Conservation (phyloP, 805 yeast genomes). For the Candida maltosa region DNA sequence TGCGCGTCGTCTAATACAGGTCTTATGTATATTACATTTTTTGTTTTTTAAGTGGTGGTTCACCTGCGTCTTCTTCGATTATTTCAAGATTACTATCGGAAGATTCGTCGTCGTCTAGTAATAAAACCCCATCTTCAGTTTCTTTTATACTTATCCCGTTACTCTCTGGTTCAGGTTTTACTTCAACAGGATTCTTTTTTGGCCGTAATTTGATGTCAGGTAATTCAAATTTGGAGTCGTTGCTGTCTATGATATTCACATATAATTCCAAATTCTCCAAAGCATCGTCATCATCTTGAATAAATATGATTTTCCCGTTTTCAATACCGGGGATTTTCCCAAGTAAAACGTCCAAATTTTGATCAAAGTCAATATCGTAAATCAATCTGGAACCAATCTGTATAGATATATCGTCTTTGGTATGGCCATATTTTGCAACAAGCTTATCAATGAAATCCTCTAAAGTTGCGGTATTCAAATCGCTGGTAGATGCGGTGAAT, state of each 20-base stretch:
- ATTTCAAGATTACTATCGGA: no score
- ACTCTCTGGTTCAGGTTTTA: slow-evolving; percentile 3
- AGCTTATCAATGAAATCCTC: slow-evolving; percentile 51
- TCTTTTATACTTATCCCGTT: slow-evolving; percentile 12
- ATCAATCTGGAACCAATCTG: slow-evolving; percentile 62
- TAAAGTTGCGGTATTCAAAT: slow-evolving; percentile 34
- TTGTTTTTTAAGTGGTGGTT: no score
- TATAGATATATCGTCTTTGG: slow-evolving; percentile 50
- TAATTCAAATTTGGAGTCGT: slow-evolving; percentile 6
- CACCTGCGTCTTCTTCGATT: no score
- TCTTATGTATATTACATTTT: no score
- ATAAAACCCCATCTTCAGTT: no score
- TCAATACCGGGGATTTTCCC: slow-evolving; percentile 48
- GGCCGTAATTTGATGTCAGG: slow-evolving; percentile 13
- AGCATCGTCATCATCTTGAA: slow-evolving; percentile 78
- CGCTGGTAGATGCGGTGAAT: slow-evolving; percentile 26
- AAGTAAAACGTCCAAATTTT: slow-evolving; percentile 53
- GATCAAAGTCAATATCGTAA: slow-evolving; percentile 88
- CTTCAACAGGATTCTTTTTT: slow-evolving; percentile 12
- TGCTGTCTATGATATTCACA: slow-evolving; percentile 23
- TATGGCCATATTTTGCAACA: slow-evolving; percentile 47
- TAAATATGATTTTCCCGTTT: slow-evolving; percentile 60
- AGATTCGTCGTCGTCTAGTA: no score
- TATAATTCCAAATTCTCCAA: slow-evolving; percentile 63
- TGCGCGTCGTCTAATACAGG: no score